Percentiles rank a stretch among this genome's conserved stretches.
Conservation (phyloP, 2,329 filamentous ascomycete species). For the Aspergillus pseudotamarii region DNA sequence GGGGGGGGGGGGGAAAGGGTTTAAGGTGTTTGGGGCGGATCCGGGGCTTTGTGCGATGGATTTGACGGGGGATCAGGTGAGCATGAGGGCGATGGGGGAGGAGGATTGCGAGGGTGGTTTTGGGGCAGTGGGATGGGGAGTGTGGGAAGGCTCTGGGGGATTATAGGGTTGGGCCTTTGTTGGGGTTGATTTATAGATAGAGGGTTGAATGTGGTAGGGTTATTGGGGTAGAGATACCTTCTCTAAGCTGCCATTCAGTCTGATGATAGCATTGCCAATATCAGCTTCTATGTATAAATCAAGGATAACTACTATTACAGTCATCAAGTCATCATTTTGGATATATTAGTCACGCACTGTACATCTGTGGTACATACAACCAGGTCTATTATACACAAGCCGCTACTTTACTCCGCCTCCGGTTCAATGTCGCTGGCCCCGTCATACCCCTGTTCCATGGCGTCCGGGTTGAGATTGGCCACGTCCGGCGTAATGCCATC, state of each 20-base stretch:
- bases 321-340: not conserved
- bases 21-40: too few relatives aligned
- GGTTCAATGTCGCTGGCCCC: slow-evolving; percentile 44
- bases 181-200: not conserved
- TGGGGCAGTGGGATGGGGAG: too few relatives aligned
- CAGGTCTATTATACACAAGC: slow-evolving; percentile 14
- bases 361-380: slow-evolving; percentile 3
- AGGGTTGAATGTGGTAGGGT: not conserved
- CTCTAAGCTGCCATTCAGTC: too few relatives aligned
- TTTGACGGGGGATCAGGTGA: too few relatives aligned
- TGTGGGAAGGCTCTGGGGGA: too few relatives aligned
- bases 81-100: too few relatives aligned
- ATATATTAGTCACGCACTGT: not conserved
- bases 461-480: slow-evolving; percentile 49
- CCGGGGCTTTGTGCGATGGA: too few relatives aligned
- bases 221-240: not conserved
- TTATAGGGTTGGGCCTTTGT: too few relatives aligned
- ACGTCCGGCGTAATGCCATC: slow-evolving; percentile 40
- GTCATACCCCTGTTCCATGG: slow-evolving; percentile 48
- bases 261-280: too few relatives aligned
- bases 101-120: too few relatives aligned
- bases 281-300: not conserved
- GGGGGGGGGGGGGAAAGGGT: too few relatives aligned
- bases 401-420: slow-evolving; percentile 23
- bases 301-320: not conserved